phyloP scores from a whole-genome alignment of 208 protist species.

The Porcisia deanei region DNA sequence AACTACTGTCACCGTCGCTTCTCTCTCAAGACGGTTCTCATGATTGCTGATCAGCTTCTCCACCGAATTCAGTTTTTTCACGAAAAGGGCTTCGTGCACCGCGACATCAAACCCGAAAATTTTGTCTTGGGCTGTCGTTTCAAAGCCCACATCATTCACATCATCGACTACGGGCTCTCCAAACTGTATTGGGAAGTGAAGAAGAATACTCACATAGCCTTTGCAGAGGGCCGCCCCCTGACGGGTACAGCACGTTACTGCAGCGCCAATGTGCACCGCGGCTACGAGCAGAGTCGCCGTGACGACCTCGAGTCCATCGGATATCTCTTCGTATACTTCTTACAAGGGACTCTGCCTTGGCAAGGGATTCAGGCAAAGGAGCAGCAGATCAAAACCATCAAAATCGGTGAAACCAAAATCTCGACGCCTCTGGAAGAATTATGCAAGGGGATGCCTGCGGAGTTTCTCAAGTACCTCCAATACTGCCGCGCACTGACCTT shows the following conservation, averaged over 20 bases:
- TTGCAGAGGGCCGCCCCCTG: constrained; percentile 97
- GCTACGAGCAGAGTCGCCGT: constrained; percentile 95
- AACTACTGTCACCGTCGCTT: constrained; percentile 94
- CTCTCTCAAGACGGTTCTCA: constrained; percentile 99
- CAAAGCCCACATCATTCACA: constrained; percentile 83
- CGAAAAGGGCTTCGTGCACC: constrained; percentile 80
- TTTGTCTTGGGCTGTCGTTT: constrained; percentile 72
- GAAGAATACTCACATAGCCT: constrained; percentile 97
- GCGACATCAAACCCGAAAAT: constrained; percentile 93
- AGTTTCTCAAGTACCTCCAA: constrained; percentile 70
- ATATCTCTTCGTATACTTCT: constrained; percentile 94
- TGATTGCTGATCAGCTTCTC: constrained; percentile 99
- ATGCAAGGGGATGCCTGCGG: constrained; percentile 62
- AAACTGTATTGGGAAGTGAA: constrained; percentile 98
- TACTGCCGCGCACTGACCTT: constrained; percentile 83
- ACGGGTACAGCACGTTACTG: constrained; percentile 99
- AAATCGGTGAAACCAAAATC: constrained; percentile 88
- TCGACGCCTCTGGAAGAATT: constrained; percentile 63
- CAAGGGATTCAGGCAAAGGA: constrained; percentile 89
- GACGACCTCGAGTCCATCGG: constrained; percentile 95
- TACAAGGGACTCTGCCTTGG: constrained; percentile 92
- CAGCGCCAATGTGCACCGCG: constrained; percentile 98
- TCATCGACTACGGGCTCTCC: constrained; percentile 99
- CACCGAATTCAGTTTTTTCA: constrained; percentile 87
- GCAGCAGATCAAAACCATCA: constrained; percentile 70